Evolutionary conservation across 2,329 filamentous ascomycete genomes (phyloP).

Genomic region (Penicillium decumbens): DNA sequence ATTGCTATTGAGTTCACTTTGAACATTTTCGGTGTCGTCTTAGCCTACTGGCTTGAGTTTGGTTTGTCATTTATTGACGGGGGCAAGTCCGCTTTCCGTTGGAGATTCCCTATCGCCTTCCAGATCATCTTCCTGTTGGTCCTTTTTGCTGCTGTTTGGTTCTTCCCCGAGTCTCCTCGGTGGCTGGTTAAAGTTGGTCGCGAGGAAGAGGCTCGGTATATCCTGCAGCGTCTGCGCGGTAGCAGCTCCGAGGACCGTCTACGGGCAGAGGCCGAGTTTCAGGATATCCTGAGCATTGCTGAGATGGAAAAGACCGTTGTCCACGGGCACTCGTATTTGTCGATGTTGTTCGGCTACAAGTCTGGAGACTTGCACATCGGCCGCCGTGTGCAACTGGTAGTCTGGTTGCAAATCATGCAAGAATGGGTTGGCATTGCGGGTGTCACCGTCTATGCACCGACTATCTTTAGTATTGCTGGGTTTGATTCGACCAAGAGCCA

Average conservation of each 20-base stretch:
- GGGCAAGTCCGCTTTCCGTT: conserved; percentile 56
- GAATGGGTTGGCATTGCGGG: conserved; percentile 67
- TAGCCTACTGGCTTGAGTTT: conserved; percentile 57
- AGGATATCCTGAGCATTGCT: conserved; percentile 62
- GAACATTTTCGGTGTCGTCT: conserved; percentile 67
- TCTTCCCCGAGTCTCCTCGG: conserved; percentile 63
- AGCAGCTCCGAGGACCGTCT: conserved; percentile 49
- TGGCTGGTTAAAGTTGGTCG: conserved; percentile 61
- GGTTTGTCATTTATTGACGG: conserved; percentile 59
- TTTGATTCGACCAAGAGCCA: conserved; percentile 57
- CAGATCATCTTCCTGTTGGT: conserved; percentile 61
- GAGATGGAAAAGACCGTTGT: conserved; percentile 57
- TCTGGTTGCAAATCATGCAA: conserved; percentile 69
- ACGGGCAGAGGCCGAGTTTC: conserved; percentile 59
- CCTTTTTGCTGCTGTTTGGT: conserved; percentile 55
- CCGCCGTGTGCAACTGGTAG: conserved; percentile 62
- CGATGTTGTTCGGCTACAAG: conserved; percentile 64
- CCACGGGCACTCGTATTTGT: conserved; percentile 53
- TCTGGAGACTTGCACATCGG: conserved; percentile 63
- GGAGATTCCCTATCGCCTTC: conserved; percentile 67
- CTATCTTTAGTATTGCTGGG: conserved; percentile 64
- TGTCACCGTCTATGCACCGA: conserved; percentile 57
- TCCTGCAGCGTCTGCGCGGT: conserved; percentile 62
- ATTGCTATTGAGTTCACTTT: conserved; percentile 69
- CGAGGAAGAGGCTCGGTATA: conserved; percentile 62